phyloP scores from a whole-genome alignment of 108 stramenopile species.

The Skeletonema menzelii region DNA sequence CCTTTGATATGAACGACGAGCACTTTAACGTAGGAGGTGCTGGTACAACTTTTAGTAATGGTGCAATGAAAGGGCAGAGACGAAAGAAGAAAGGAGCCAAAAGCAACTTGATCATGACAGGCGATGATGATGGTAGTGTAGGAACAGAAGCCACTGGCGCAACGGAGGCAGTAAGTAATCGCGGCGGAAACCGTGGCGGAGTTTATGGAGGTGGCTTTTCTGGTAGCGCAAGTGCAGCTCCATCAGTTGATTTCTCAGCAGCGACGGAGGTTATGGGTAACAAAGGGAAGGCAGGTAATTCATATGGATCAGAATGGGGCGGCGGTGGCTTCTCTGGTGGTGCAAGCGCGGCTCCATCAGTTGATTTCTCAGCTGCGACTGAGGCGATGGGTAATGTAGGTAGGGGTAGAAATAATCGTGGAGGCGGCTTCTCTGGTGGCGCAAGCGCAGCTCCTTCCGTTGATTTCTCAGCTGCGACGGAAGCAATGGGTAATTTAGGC shows the following conservation, averaged over 20 bases:
- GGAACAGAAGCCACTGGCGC: constrained; percentile 20
- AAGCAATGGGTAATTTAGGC: too few relatives aligned
- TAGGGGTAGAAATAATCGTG: not conserved
- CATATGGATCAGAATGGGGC: not conserved
- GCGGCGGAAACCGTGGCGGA: not conserved
- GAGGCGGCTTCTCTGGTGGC: too few relatives aligned
- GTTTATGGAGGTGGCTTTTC: not conserved
- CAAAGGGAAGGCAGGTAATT: not conserved
- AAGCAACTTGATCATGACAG: constrained; percentile 25
- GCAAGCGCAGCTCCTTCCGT: too few relatives aligned
- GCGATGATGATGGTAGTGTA: constrained; percentile 19
- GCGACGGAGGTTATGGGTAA: not conserved
- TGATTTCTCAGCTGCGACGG: too few relatives aligned
- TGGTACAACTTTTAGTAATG: not conserved
- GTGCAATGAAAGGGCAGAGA: not conserved
- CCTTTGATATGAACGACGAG: not conserved
- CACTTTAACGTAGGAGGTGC: not conserved
- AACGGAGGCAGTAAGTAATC: not conserved
- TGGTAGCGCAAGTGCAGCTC: not conserved
- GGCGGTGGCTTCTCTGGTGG: not conserved
- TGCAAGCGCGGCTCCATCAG: not conserved
- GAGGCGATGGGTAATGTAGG: not conserved
- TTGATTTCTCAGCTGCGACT: not conserved
- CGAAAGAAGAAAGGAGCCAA: constrained; percentile 2
- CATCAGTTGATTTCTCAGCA: not conserved